Conservation (phyloP, 2,329 filamentous ascomycete species). For the Penicillium fuscoglaucum region DNA sequence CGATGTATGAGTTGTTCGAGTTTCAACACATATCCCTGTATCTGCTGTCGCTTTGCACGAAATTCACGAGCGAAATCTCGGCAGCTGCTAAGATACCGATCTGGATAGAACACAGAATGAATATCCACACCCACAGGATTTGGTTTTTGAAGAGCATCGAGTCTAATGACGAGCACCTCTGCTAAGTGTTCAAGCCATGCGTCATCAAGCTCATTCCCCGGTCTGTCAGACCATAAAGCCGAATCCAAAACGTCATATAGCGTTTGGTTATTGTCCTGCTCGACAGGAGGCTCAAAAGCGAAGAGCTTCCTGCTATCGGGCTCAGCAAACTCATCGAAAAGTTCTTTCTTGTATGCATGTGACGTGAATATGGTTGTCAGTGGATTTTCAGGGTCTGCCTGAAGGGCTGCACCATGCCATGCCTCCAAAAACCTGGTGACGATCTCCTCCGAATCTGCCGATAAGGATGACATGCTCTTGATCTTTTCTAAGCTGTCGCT, state of each 20-base stretch:
- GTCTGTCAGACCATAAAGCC: constrained; percentile 50
- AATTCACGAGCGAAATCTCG: constrained; percentile 50
- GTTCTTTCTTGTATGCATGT: constrained; percentile 42
- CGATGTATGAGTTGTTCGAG: constrained; percentile 35
- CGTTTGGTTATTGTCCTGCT: constrained; percentile 42
- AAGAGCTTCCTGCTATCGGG: constrained; percentile 41
- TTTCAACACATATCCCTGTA: constrained; percentile 34
- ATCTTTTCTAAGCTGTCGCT: constrained; percentile 52
- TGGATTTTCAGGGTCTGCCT: constrained; percentile 43
- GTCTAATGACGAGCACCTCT: constrained; percentile 56
- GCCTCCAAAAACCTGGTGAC: constrained; percentile 50
- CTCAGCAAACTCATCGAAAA: constrained; percentile 30
- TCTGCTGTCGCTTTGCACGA: constrained; percentile 40
- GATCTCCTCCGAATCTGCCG: constrained; percentile 37
- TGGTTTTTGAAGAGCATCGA: constrained; percentile 39
- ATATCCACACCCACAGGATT: constrained; percentile 50
- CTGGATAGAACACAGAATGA: constrained; percentile 57
- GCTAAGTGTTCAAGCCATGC: constrained; percentile 52
- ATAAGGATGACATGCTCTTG: constrained; percentile 35
- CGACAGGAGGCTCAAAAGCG: constrained; percentile 41
- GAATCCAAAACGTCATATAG: constrained; percentile 57
- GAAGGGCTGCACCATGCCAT: constrained; percentile 51
- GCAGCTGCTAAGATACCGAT: constrained; percentile 60
- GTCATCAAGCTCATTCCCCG: constrained; percentile 43
- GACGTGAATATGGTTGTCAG: constrained; percentile 51